A percentile compares a stretch with the other conserved stretches of the same genome.
Conservation (phyloP, 495 filamentous ascomycete species). For the Aspergillus indologenus region DNA sequence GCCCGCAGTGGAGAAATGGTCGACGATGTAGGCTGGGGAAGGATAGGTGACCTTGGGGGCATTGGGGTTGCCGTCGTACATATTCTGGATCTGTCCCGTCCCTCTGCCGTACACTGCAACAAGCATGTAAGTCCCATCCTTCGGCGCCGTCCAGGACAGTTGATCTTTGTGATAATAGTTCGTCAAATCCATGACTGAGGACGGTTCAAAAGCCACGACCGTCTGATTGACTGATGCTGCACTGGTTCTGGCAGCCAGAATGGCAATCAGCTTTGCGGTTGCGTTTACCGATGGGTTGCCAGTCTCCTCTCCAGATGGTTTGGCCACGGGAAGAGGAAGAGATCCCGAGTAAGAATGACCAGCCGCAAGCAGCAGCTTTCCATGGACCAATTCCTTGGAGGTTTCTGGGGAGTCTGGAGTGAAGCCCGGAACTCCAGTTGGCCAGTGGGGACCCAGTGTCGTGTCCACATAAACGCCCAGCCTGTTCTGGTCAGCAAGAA, state of each 20-base stretch:
- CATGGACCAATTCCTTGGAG: constrained; percentile 2
- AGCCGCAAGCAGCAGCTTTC: background rate
- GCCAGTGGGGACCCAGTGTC: constrained; percentile 6
- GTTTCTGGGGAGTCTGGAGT: constrained; percentile 5
- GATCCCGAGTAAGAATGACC: background rate
- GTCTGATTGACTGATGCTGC: background rate
- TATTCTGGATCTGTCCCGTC: constrained; percentile 5
- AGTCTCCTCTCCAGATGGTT: background rate
- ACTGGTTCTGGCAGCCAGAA: constrained; percentile 1
- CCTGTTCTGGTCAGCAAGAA: background rate
- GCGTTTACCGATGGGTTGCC: constrained; percentile 1
- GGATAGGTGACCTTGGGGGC: background rate
- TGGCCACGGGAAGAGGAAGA: constrained; percentile 4
- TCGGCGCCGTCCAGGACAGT: constrained; percentile 1
- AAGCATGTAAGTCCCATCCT: constrained; percentile 1
- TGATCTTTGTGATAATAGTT: background rate
- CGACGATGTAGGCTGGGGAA: background rate
- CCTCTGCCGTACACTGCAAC: constrained; percentile 4
- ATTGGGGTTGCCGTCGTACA: background rate
- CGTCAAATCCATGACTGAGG: background rate
- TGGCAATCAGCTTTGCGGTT: constrained; percentile 1
- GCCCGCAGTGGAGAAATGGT: constrained; percentile 1
- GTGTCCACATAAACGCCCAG: background rate
- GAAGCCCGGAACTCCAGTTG: constrained; percentile 4
- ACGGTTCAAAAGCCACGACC: background rate